phyloP scores from a whole-genome alignment of 495 filamentous ascomycete species.

The Penicillium robsamsonii region DNA sequence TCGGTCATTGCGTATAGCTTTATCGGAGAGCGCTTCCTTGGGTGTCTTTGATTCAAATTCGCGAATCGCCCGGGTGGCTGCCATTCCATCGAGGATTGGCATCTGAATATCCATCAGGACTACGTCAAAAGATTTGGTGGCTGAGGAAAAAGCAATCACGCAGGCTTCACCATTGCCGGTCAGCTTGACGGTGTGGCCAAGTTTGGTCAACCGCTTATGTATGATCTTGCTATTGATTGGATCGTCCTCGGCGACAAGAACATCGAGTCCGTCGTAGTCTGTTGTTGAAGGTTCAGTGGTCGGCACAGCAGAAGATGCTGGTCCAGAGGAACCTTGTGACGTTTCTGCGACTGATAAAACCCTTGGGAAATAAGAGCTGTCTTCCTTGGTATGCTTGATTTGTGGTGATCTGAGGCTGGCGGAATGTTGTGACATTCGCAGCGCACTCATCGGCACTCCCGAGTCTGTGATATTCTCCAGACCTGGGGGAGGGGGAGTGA shows the following conservation, averaged over 20 bases:
- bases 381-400: slow-evolving; percentile 3
- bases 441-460: slow-evolving; percentile 39
- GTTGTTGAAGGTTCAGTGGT: slow-evolving; percentile 13
- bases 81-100: slow-evolving; percentile 88
- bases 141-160: slow-evolving; percentile 62
- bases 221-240: slow-evolving; percentile 89
- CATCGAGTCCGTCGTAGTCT: slow-evolving; percentile 44
- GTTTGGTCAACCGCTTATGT: slow-evolving; percentile 76
- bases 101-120: slow-evolving; percentile 86
- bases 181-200: slow-evolving; percentile 68
- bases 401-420: slow-evolving; percentile 9
- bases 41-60: slow-evolving; percentile 52
- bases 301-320: neutral
- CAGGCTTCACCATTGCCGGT: slow-evolving; percentile 90
- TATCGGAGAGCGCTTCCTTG: slow-evolving; percentile 39
- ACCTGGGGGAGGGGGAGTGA: slow-evolving; percentile 30
- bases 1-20: slow-evolving; percentile 49
- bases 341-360: neutral
- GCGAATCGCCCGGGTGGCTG: slow-evolving; percentile 80
- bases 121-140: slow-evolving; percentile 66
- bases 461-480: slow-evolving; percentile 40
- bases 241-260: slow-evolving; percentile 90
- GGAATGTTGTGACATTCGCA: slow-evolving; percentile 41
- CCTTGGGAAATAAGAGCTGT: slow-evolving; percentile 24
- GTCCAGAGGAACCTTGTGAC: neutral